A percentile compares a stretch with the other conserved stretches of the same genome.
These are phyloP conservation scores for Fusarium sublunatum DNA, from an alignment of 2,329 filamentous ascomycete genomes.

Conservation along the genomic window DNA sequence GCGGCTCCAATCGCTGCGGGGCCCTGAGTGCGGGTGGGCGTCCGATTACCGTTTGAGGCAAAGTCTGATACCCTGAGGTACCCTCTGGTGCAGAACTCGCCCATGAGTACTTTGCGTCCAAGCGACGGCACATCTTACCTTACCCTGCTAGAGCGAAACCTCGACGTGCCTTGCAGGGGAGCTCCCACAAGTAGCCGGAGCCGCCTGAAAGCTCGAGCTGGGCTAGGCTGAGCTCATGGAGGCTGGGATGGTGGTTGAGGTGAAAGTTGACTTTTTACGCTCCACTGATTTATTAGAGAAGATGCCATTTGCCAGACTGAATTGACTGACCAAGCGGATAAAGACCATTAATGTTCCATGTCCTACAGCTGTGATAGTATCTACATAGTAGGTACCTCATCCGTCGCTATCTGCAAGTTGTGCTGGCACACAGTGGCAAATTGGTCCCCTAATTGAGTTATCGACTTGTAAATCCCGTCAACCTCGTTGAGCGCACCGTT, in stretches of 20 bases:
- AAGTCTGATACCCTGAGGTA: constrained; percentile 27
- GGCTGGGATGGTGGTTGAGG: constrained; percentile 14
- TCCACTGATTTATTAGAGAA: constrained; percentile 20
- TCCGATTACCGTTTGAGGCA: constrained; percentile 25
- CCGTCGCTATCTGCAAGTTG: neutral
- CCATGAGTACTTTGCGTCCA: constrained; percentile 2
- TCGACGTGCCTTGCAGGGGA: constrained; percentile 40
- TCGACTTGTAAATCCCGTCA: constrained; percentile 28
- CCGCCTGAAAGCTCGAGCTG: constrained; percentile 24
- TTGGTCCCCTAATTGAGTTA: constrained; percentile 9
- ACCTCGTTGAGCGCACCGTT: constrained; percentile 15
- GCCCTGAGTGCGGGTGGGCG: constrained; percentile 2
- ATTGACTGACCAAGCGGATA: constrained; percentile 1
- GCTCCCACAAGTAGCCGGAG: constrained; percentile 28
- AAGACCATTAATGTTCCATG: constrained; percentile 7
- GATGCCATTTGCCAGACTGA: constrained; percentile 11
- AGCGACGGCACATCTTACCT: constrained; percentile 26
- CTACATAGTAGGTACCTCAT: no score
- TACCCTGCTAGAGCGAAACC: constrained; percentile 31
- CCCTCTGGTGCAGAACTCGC: rapidly evolving
- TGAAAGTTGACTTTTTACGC: constrained; percentile 5
- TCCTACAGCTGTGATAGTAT: no score
- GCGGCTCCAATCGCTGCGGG: constrained; percentile 40
- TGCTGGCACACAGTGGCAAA: constrained; percentile 30
- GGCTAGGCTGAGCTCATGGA: neutral